A percentile compares a stretch with the other conserved stretches of the same genome.
Conservation (phyloP, 2,329 filamentous ascomycete species). For the Talaromyces piceae region DNA sequence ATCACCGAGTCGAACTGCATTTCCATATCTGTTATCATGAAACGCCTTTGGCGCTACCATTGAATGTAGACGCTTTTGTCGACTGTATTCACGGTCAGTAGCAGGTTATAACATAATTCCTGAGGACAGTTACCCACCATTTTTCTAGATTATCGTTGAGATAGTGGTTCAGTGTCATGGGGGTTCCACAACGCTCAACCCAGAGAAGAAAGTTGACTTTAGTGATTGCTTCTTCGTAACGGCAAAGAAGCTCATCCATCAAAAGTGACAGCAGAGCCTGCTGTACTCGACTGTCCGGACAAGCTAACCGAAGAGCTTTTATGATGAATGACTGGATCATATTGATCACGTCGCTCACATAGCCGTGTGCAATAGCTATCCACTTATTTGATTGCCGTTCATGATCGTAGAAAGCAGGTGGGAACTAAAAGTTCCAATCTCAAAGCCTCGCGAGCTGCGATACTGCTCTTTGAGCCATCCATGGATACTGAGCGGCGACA, state of each 20-base stretch:
- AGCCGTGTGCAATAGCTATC: slow-evolving; percentile 40
- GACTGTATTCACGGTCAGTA: not conserved
- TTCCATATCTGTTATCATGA: not conserved
- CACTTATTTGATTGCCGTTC: slow-evolving; percentile 50
- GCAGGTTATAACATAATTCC: not conserved
- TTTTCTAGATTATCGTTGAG: slow-evolving; percentile 31
- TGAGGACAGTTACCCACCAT: not conserved
- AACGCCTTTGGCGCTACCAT: not conserved
- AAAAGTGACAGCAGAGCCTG: slow-evolving; percentile 38
- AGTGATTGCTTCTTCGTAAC: slow-evolving; percentile 43
- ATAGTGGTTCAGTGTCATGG: slow-evolving; percentile 45
- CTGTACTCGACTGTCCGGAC: slow-evolving; percentile 38
- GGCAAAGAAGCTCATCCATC: slow-evolving; percentile 36
- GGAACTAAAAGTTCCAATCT: slow-evolving; percentile 44
- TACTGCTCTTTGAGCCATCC: slow-evolving; percentile 42
- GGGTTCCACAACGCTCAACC: slow-evolving; percentile 42
- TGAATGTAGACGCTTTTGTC: not conserved
- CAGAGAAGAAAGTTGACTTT: slow-evolving; percentile 47
- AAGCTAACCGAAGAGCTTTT: slow-evolving; percentile 36
- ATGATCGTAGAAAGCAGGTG: slow-evolving; percentile 34
- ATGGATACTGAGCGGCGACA: slow-evolving; percentile 23
- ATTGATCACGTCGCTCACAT: slow-evolving; percentile 46
- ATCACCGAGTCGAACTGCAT: slow-evolving; percentile 1
- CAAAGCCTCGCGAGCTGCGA: slow-evolving; percentile 43
- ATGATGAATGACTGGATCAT: slow-evolving; percentile 48